Base-by-base conservation (phyloP, 1,139 yeast species). In the Blastobotrys raffinosifermentans region DNA sequence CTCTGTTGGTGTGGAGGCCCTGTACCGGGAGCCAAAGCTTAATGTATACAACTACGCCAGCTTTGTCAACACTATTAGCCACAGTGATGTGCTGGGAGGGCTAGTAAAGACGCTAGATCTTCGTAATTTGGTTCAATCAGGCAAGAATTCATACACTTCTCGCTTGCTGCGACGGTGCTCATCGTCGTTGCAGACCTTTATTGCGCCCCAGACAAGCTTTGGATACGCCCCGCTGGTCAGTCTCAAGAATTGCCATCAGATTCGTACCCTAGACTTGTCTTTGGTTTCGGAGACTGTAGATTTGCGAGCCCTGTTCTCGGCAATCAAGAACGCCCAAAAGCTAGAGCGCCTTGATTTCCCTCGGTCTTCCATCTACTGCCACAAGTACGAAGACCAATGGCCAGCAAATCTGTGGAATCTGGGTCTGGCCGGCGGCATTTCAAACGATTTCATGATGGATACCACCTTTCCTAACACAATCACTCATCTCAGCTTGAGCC, bases 191-290 rank as follows among this genome's bases (percentile, higher is more conserved):
- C 71, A 76, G 46, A 66, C 69, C 9, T 87, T 91, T 53, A 75
- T 83, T 5, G 96, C 97, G 0, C 96, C 97, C 1, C 97, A 89
- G 55, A 81, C 96, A 23, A 83, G 94, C 63, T 89, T 91, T 66
- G 97, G 97, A 0, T 72, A 80, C 41, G 85, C 94, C 1, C 96
- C 97, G 0, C 63, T 89, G 48, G 72, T 86, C 15, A 80, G 94
- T 32, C 66, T 91, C 35, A 74, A 83, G 41, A 69, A 78, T 35
- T 91, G 98, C 58, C 64, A 64, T 16, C 67, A 72, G 29, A 63
- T 91, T 38, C 70, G 69, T 42, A 72, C 77, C 1, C 64, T 91
- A 23, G 97, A 91, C 57, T 61, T 91, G 41, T 73, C 95, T n/a
- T 69, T 87, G 27, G 96, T 91, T 1, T 83, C 95, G 3, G 97